Evolutionary conservation across 1,284 basidiomycete species (phyloP), one percentile per base, ranked within the genome.

Genomic region (Amylostereum chailletii): DNA sequence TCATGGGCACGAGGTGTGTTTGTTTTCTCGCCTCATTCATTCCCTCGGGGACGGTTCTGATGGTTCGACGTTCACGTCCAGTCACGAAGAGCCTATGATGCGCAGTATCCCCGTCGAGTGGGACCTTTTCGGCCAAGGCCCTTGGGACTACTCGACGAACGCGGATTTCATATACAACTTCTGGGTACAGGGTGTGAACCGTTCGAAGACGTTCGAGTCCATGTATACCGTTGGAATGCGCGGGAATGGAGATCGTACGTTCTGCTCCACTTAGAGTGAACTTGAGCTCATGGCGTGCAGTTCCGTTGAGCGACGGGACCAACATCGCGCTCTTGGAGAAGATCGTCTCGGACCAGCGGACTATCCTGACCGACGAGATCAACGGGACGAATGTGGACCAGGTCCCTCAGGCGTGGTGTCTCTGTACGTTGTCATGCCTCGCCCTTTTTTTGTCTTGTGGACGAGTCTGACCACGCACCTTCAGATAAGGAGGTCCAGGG

Each of bases 51-150:
- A 40, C 19, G 42, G 27, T 45, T 11, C 32, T 11, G 19, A 19
- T 19, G 19, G 19, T 19, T 19, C 19, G 50, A 36, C 46, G 9
- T 34, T 7, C 10, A 11, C 47, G 11, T n/a, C 10, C 31, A 48
- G 77, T 59, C 80, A 83, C 56, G 75, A 83, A 62, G 79, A 83
- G 58, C 80, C 81, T 4, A 79, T 82, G 74, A 76, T 77, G 74
- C 76, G 79, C 36, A 75, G 77, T 29, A 76, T 73, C 2, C 80
- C 79, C 0, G 72, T 74, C 46, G 82, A 85, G 57, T 85, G 78
- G 71, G 67, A 61, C 51, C 60, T 77, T 2, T 77, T 77, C 57
- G 77, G 72, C 2, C 61, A 60, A 2, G 82, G 83, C 2, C 59
- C 69, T 0, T 86, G 82, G 82, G 76, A 86, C 59, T 86, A 82